phyloP scores from a whole-genome alignment of 257 asterid genomes.

The Striga asiatica region DNA sequence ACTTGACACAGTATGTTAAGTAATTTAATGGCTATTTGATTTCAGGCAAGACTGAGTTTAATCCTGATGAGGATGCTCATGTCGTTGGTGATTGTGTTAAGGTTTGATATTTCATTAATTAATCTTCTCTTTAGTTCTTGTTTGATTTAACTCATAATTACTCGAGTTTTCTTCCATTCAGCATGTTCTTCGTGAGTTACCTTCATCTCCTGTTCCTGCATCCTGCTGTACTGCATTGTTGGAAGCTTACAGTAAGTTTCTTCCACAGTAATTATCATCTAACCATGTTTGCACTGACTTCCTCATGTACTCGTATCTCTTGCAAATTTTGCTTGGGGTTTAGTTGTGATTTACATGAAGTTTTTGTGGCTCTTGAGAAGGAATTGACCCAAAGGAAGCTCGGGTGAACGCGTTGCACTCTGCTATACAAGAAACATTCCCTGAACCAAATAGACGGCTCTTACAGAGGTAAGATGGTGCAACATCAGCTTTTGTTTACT shows the following conservation, averaged over 20 bases:
- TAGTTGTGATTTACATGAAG: conserved; percentile 10
- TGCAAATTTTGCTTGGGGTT: neutral
- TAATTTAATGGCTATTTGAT: conserved; percentile 17
- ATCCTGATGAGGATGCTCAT: conserved; percentile 81
- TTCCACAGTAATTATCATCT: neutral
- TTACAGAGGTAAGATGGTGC: conserved; percentile 61
- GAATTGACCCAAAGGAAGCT: conserved; percentile 69
- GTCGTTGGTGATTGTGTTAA: conserved; percentile 85
- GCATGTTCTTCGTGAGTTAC: conserved; percentile 95
- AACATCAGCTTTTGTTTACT: conserved; percentile 13
- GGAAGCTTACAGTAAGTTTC: conserved; percentile 74
- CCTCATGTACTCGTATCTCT: conserved; percentile 3
- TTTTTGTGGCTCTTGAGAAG: conserved; percentile 30
- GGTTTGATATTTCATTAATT: conserved; percentile 33
- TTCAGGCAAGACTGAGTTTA: conserved; percentile 67
- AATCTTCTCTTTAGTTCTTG: conserved; percentile 4
- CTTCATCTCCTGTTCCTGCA: conserved; percentile 97
- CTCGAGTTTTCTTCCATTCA: conserved; percentile 27
- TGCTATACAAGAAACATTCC: conserved; percentile 82
- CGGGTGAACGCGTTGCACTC: conserved; percentile 69
- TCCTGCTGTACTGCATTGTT: conserved; percentile 89
- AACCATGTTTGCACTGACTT: conserved; percentile 15
- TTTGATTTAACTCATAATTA: conserved; percentile 14
- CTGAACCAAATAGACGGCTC: conserved; percentile 84
- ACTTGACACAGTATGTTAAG: conserved; percentile 3